Percentiles rank a stretch among this genome's conserved stretches.
Evolutionary conservation across 2,329 filamentous ascomycete species (phyloP).

Genomic region (Incumbomyces lentus): DNA sequence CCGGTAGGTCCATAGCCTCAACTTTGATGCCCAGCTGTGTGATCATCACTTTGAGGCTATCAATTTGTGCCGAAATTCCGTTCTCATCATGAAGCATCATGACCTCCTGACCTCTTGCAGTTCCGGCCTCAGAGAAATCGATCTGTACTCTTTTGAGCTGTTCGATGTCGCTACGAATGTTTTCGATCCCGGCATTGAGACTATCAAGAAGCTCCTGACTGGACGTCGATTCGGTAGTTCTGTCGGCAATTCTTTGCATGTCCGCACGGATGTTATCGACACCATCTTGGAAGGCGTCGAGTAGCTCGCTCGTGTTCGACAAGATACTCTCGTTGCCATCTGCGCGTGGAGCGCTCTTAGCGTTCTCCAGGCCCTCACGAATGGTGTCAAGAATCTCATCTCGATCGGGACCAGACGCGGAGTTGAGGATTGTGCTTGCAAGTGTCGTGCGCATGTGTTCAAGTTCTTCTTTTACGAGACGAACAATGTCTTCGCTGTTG

Average conservation of each 20-base stretch:
- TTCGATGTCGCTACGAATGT: slow-evolving; percentile 68
- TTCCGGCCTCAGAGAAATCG: slow-evolving; percentile 41
- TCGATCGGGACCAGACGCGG: slow-evolving; percentile 38
- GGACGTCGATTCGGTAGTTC: slow-evolving; percentile 69
- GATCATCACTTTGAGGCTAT: slow-evolving; percentile 75
- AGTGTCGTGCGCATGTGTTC: slow-evolving; percentile 50
- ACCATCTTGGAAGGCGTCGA: slow-evolving; percentile 56
- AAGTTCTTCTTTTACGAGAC: slow-evolving; percentile 49
- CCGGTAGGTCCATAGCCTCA: slow-evolving; percentile 58
- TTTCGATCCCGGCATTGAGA: slow-evolving; percentile 68
- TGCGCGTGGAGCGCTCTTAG: slow-evolving; percentile 42
- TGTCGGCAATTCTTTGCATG: slow-evolving; percentile 62
- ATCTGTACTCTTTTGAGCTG: slow-evolving; percentile 52
- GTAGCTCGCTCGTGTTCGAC: slow-evolving; percentile 46
- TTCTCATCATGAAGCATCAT: slow-evolving; percentile 48
- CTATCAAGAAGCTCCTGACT: slow-evolving; percentile 86
- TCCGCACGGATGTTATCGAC: slow-evolving; percentile 67
- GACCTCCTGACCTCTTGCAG: slow-evolving; percentile 44
- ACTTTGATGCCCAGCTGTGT: slow-evolving; percentile 75
- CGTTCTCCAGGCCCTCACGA: slow-evolving; percentile 43
- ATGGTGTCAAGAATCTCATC: slow-evolving; percentile 54
- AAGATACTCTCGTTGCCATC: slow-evolving; percentile 46
- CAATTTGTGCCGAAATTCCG: slow-evolving; percentile 59
- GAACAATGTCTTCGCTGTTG: slow-evolving; percentile 36
- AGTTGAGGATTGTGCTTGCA: slow-evolving; percentile 39